Evolutionary conservation across 2,329 filamentous ascomycete species (phyloP), one percentile per base, ranked within the genome.

Genomic region (Sporothrix luriei): DNA sequence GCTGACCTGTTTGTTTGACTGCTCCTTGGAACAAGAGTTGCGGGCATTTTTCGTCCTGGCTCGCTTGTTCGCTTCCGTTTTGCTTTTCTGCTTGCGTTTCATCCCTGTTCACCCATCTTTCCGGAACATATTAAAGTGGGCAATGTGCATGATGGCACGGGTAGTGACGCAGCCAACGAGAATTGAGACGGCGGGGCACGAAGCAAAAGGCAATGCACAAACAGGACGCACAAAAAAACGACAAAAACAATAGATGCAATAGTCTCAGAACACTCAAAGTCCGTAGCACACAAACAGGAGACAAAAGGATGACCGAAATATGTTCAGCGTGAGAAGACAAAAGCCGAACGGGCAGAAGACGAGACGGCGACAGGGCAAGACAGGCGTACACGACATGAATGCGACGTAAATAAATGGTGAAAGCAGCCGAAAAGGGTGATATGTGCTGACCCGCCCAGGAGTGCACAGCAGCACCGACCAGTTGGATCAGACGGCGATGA

Each of bases 21-120:
- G 57, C 21, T 61, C n/a, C 57, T 59, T 61, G 57, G 38, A n/a
- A 16, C 26, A 7, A n/a, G 29, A 21, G 26, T 57, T 16, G 54
- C 6, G 48, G 48, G 48, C 16, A 21, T 14, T 43, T 10, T 13
- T 14, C 14, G 40, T 5, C 40, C 40, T 16, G 40, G 40, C 48
- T 49, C 46, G 19, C 19, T 4, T 19, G 16, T 9, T 49, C 4
- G 48, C 11, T 26, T 46, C 5, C 21, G n/a, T 26, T 26, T 26
- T 26, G 46, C 26, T 19, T 29, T 54, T 29, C 51, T 43, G 55
- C 24, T 40, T 33, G 68, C 33, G 68, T 69, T 69, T 69, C 68
- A 69, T 65, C 66, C 59, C 68, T 69, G 57, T 11, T 65, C 68
- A 48, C 59, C 57, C 57, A 55, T 65, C 48, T 46, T 65, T 55